Conservation (phyloP, 306 rosid species). For the Mimosa bimucronata region DNA sequence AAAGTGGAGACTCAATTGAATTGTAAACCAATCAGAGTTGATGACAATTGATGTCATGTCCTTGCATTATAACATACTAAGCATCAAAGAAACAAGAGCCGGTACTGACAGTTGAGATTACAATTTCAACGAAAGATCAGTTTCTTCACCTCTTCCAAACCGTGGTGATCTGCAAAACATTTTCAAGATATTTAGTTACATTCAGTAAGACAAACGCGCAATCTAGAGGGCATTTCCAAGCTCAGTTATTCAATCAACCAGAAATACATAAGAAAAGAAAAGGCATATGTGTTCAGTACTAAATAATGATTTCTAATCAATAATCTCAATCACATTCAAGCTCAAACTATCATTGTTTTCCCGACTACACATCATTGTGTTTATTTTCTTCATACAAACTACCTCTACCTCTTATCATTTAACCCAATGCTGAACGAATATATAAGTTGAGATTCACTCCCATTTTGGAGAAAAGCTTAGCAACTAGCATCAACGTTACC, state of each 20-base stretch:
- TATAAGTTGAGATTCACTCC: background rate
- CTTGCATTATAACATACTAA: background rate
- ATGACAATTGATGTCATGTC: background rate
- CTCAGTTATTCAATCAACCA: background rate
- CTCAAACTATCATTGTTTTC: background rate
- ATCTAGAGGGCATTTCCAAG: background rate
- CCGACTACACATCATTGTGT: background rate
- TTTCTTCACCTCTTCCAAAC: background rate
- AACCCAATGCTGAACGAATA: background rate
- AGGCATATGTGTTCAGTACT: background rate
- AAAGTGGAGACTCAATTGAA: background rate
- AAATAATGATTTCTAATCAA: background rate
- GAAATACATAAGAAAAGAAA: background rate
- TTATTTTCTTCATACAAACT: background rate
- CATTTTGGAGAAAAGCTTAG: background rate
- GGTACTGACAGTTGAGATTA: background rate
- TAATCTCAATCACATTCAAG: background rate
- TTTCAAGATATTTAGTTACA: background rate
- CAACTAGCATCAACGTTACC: background rate
- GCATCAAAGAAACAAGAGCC: background rate
- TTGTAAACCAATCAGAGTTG: background rate
- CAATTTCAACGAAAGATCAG: background rate
- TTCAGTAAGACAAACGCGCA: background rate
- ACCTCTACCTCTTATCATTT: background rate
- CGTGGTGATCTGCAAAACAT: constrained; percentile 8